Percentiles rank a stretch among this genome's conserved stretches.
These are phyloP conservation scores for Pythium brachiatum DNA, from an alignment of 352 stramenopile genomes.

Conservation along the genomic window DNA sequence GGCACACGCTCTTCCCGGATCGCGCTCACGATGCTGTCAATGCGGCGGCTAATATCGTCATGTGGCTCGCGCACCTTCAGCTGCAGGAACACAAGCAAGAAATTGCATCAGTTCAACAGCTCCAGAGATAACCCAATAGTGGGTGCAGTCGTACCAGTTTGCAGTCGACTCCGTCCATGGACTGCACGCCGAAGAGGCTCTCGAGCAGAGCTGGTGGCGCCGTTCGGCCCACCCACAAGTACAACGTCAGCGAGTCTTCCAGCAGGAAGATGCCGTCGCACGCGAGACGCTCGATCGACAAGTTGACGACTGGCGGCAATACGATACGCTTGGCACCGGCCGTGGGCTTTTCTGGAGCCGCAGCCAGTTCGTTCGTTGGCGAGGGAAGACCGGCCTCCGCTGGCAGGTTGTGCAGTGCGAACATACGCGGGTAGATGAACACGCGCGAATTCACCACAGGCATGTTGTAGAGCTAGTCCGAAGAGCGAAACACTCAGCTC, in stretches of 20 bases:
- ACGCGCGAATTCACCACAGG: slow-evolving; percentile 84
- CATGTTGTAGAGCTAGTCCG: slow-evolving; percentile 91
- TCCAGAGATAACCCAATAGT: background rate
- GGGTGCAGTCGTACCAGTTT: slow-evolving; percentile 40
- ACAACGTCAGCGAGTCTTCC: slow-evolving; percentile 95
- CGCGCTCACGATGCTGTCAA: slow-evolving; percentile 86
- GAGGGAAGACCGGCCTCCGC: slow-evolving; percentile 79
- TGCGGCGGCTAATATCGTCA: slow-evolving; percentile 78
- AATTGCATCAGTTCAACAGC: background rate
- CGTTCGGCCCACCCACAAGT: slow-evolving; percentile 95
- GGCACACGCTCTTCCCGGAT: slow-evolving; percentile 88
- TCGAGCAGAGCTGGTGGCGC: slow-evolving; percentile 84
- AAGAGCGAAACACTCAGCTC: background rate
- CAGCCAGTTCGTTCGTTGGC: slow-evolving; percentile 38
- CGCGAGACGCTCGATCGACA: slow-evolving; percentile 93
- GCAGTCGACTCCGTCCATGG: slow-evolving; percentile 94
- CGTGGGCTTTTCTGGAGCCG: slow-evolving; percentile 42
- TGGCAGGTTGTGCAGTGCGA: slow-evolving; percentile 93
- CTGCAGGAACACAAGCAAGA: slow-evolving; percentile 30
- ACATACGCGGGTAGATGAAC: slow-evolving; percentile 98
- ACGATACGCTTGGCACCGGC: slow-evolving; percentile 71
- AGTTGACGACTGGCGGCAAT: slow-evolving; percentile 90
- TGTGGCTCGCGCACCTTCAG: slow-evolving; percentile 80
- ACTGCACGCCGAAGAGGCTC: slow-evolving; percentile 93
- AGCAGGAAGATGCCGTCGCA: slow-evolving; percentile 96